Base-by-base conservation (phyloP, 2,329 filamentous ascomycete genomes). In the Neoscytalidium dimidiatum region DNA sequence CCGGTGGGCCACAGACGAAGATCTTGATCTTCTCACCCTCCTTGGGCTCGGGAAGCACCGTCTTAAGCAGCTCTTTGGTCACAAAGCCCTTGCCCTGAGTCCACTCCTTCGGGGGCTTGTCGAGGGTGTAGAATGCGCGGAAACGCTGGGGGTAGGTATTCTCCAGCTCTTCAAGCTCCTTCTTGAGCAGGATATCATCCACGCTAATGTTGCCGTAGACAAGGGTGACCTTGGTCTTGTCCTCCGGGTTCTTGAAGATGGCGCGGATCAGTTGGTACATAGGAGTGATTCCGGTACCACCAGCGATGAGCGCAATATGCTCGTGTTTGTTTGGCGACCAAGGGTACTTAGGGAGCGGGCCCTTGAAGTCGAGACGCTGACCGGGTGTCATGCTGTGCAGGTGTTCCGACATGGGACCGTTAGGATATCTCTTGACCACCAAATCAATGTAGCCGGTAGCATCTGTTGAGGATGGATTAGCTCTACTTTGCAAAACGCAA, bases 171-270 rank as follows among this genome's bases (percentile, higher is more conserved):
- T 91, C 85, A 64, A 94, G 87, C 82, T 99, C 92, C 72, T 87
- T 85, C 85, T 92, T 94, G 72, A 99, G 82, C 58, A 99, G 85
- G 67, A 99, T 97, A 75, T 99, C 95, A 14, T 94, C 87, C 82
- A 98, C 92, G 28, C 82, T 83, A 66, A 97, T 81, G 82, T 98
- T 99, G 71, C 92, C 95, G 75, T 94, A 97, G 41, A 99, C 86
- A 33, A 99, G 88, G 5, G 94, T 98, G 46, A 99, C 93, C 84
- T 97, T 96, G 72, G 95, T 99, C 87, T 95, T 94, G 83, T 99
- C 95, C 48, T 92, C 87, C 67, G 94, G 92, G 86, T 97, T 96
- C 81, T 90, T 92, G 88, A 98, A 96, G 82, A 99, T 97, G 75
- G 89, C 86, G 68, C 92, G 92, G 69, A 88, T 84, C 51, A 99